phyloP scores from a whole-genome alignment of 441 rosid genomes.

The Arabidopsis lyrata region DNA sequence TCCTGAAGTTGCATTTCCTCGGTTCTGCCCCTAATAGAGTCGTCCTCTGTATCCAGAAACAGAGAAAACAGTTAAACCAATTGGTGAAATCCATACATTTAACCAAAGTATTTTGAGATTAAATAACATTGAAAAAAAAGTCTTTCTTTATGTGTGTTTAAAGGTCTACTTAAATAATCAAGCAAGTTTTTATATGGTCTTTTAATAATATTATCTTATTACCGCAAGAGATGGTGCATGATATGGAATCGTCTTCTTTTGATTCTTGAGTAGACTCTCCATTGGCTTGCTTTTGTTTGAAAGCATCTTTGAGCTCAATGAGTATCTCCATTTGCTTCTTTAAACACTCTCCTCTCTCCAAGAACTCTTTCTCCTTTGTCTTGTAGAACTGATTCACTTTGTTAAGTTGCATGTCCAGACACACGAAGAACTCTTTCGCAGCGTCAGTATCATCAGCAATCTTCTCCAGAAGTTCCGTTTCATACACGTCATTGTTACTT shows the following conservation, averaged over 20 bases:
- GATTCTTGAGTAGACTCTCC: conserved; percentile 58
- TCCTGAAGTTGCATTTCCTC: conserved; percentile 69
- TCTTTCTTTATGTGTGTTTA: not conserved
- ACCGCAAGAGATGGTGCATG: conserved; percentile 84
- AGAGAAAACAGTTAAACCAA: conserved; percentile 21
- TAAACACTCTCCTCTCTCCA: conserved; percentile 88
- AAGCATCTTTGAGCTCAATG: conserved; percentile 64
- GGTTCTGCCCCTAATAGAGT: conserved; percentile 61
- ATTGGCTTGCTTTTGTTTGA: conserved; percentile 56
- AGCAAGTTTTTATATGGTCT: not conserved
- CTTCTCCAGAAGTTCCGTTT: conserved; percentile 87
- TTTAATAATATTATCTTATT: conserved; percentile 17
- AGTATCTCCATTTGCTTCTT: conserved; percentile 92
- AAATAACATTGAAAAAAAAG: not conserved
- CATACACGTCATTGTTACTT: conserved; percentile 75
- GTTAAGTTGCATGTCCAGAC: conserved; percentile 85
- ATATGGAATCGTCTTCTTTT: conserved; percentile 76
- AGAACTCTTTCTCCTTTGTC: conserved; percentile 84
- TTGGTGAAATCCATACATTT: not conserved
- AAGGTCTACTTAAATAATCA: not conserved
- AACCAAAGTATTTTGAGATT: not conserved
- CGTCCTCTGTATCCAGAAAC: conserved; percentile 64
- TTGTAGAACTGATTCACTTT: conserved; percentile 91
- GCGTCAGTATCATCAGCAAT: conserved; percentile 74
- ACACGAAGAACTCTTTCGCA: conserved; percentile 80